These are phyloP conservation scores for Sphagnum magellanicum DNA, from an alignment of 228 moss, liverwort and hornwort genomes.

Conservation along the genomic window DNA sequence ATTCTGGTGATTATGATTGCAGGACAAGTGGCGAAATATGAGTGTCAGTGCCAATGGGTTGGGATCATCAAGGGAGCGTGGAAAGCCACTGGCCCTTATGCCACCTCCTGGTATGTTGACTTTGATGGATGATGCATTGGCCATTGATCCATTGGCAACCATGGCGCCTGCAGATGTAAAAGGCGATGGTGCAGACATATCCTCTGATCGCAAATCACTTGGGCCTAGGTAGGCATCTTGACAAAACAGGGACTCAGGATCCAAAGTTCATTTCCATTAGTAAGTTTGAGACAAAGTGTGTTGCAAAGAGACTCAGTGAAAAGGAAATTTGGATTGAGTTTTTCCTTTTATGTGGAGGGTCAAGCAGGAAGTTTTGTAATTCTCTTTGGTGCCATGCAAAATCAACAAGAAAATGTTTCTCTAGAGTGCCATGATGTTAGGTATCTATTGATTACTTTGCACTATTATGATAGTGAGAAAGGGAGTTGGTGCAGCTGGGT, in stretches of 20 bases:
- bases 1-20: conserved; percentile 4
- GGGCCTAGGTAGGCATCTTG: conserved; percentile 66
- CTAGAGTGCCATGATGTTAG: background rate
- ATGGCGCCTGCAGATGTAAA: conserved; percentile 59
- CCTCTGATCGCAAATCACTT: conserved; percentile 88
- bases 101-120: conserved; percentile 81
- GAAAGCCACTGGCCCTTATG: conserved; percentile 53
- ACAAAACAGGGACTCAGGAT: too few relatives aligned
- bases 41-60: conserved; percentile 96
- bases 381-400: too few relatives aligned
- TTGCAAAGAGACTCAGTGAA: too few relatives aligned
- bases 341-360: too few relatives aligned
- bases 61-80: conserved; percentile 66
- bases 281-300: too few relatives aligned
- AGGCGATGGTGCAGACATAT: conserved; percentile 47
- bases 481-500: background rate
- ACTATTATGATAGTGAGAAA: background rate
- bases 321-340: too few relatives aligned
- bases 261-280: background rate
- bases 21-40: conserved; percentile 99
- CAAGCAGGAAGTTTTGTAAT: too few relatives aligned
- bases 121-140: conserved; percentile 88
- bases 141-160: conserved; percentile 63
- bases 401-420: too few relatives aligned
- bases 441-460: background rate